These are phyloP conservation scores for Talaromyces verruculosus DNA, from an alignment of 2,329 filamentous ascomycete species.

Conservation along the genomic window DNA sequence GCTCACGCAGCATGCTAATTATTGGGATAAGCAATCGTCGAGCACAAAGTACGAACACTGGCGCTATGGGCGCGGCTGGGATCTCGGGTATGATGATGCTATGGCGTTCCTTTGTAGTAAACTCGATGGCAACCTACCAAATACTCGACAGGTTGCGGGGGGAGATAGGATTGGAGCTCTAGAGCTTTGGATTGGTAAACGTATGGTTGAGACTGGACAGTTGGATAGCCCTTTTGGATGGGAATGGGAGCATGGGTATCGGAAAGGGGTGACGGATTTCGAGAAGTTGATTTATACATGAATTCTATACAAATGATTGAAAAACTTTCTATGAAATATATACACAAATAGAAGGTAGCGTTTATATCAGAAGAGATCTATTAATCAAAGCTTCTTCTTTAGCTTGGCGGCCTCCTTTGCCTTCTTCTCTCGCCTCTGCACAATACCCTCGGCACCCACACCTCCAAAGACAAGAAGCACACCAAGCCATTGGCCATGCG, in stretches of 20 bases:
- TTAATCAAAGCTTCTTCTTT: conserved; percentile 32
- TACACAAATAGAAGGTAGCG: neutral
- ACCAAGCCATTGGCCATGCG: conserved; percentile 88
- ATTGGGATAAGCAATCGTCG: conserved; percentile 53
- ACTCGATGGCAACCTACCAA: conserved; percentile 33
- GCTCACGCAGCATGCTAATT: conserved; percentile 48
- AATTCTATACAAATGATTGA: neutral
- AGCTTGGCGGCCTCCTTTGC: conserved; percentile 69
- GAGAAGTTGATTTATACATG: conserved; percentile 25
- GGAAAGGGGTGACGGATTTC: conserved; percentile 37
- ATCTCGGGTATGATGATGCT: conserved; percentile 58
- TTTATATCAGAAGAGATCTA: neutral
- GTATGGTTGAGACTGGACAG: conserved; percentile 53
- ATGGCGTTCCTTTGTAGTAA: conserved; percentile 46
- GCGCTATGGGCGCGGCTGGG: conserved; percentile 57
- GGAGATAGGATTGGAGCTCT: conserved; percentile 57
- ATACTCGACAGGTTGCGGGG: conserved; percentile 28
- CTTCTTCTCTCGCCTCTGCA: conserved; percentile 78
- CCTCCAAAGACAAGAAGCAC: conserved; percentile 92
- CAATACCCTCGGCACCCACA: conserved; percentile 83
- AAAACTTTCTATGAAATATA: neutral
- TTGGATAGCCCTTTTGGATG: conserved; percentile 41
- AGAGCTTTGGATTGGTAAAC: conserved; percentile 60
- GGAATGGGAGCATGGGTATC: conserved; percentile 46
- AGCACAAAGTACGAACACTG: conserved; percentile 50